These are phyloP conservation scores for Starmera amethionina DNA, from an alignment of 805 yeast species.

Conservation along the genomic window DNA sequence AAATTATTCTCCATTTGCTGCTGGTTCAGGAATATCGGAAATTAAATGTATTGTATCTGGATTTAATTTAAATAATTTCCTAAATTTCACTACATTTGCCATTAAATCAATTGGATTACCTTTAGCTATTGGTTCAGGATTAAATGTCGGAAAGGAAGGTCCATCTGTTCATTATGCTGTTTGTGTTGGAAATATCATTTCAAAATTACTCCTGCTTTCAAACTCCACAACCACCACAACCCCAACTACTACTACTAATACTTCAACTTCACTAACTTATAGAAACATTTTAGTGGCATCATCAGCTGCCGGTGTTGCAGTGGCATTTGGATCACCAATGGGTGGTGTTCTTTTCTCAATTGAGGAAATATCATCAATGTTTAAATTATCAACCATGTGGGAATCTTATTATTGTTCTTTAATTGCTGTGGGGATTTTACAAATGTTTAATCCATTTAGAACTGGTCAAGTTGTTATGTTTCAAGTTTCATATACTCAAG, in stretches of 20 bases:
- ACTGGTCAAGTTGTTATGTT: slow-evolving; percentile 92
- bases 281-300: slow-evolving; percentile 58
- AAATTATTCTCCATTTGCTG: slow-evolving; percentile 75
- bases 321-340: slow-evolving; percentile 94
- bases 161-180: slow-evolving; percentile 98
- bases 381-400: slow-evolving; percentile 77
- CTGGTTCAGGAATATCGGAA: slow-evolving; percentile 97
- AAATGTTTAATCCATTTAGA: slow-evolving; percentile 82
- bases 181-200: slow-evolving; percentile 59
- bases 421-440: slow-evolving; percentile 73
- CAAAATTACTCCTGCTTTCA: slow-evolving; percentile 10
- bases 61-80: slow-evolving; percentile 66
- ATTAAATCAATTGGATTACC: slow-evolving; percentile 81
- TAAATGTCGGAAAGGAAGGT: slow-evolving; percentile 95
- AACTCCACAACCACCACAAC: slow-evolving; percentile 10
- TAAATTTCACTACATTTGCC: slow-evolving; percentile 59
- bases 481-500: slow-evolving; percentile 77
- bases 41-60: slow-evolving; percentile 93
- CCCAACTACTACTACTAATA: not conserved
- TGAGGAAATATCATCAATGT: slow-evolving; percentile 77
- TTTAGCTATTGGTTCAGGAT: slow-evolving; percentile 83
- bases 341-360: slow-evolving; percentile 92
- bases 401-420: slow-evolving; percentile 85
- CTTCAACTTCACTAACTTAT: slow-evolving; percentile 7
- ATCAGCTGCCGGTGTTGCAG: slow-evolving; percentile 97